Conservation (phyloP, 257 asterid species). For the Apocynum venetum region DNA sequence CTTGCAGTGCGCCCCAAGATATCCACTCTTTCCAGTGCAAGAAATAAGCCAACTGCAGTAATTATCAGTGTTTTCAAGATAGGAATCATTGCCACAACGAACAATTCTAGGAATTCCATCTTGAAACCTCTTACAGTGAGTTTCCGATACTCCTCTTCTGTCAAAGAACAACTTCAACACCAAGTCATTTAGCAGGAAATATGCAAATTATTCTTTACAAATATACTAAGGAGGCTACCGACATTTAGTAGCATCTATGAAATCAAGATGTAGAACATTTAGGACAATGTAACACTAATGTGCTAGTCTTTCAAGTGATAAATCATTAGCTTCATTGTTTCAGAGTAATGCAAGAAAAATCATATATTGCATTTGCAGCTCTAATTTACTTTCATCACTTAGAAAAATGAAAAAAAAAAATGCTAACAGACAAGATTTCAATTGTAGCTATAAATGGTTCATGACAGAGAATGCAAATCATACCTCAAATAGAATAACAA, state of each 20-base stretch:
- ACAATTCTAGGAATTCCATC: conserved; percentile 27
- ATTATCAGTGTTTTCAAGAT: conserved; percentile 31
- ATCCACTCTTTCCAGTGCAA: conserved; percentile 28
- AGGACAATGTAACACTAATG: too few species aligned
- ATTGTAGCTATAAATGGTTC: not conserved
- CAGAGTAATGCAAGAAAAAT: not conserved
- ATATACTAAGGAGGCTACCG: too few species aligned
- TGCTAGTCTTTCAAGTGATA: too few species aligned
- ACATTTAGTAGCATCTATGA: too few species aligned
- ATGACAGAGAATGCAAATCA: not conserved
- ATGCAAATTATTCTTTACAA: not conserved
- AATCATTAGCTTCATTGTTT: too few species aligned
- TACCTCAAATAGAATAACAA: not conserved
- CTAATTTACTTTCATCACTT: not conserved
- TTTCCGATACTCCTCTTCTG: not conserved
- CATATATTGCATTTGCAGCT: not conserved
- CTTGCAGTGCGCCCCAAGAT: conserved; percentile 25
- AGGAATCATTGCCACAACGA: conserved; percentile 34
- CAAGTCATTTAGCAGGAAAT: not conserved
- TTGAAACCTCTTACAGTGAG: not conserved
- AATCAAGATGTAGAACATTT: too few species aligned
- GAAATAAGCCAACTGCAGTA: conserved; percentile 28
- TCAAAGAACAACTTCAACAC: not conserved
- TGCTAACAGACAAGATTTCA: not conserved
- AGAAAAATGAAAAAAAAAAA: too few species aligned